Evolutionary conservation across 495 filamentous ascomycete species (phyloP).

Genomic region (Halenospora varia): DNA sequence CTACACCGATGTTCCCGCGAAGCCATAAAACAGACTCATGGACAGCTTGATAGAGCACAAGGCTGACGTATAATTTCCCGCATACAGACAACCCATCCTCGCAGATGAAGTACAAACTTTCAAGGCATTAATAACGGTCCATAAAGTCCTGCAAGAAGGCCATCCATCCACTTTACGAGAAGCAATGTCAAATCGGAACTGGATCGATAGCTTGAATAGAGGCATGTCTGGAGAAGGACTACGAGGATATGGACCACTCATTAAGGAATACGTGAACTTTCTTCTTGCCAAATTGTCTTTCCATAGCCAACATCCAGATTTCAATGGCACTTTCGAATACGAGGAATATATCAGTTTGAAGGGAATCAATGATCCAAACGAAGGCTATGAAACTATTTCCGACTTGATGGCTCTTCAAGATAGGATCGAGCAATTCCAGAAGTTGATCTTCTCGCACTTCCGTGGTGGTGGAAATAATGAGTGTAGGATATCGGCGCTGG

Average conservation of each 20-base stretch:
- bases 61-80: conserved; percentile 1
- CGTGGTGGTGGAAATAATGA: conserved; percentile 88
- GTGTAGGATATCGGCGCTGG: conserved; percentile 89
- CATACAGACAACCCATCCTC: conserved; percentile 78
- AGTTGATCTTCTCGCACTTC: conserved; percentile 96
- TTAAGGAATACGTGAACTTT: conserved; percentile 93
- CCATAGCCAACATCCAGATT: conserved; percentile 94
- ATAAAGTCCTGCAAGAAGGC: conserved; percentile 96
- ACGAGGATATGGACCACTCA: conserved; percentile 86
- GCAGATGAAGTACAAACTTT: conserved; percentile 95
- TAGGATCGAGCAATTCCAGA: conserved; percentile 97
- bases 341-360: conserved; percentile 99
- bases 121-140: conserved; percentile 87
- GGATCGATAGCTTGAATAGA: conserved; percentile 89
- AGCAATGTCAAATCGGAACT: conserved; percentile 80
- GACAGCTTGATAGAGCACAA: neutral
- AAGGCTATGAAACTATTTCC: conserved; percentile 96
- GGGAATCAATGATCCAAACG: conserved; percentile 96
- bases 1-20: neutral
- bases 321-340: conserved; percentile 98
- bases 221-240: conserved; percentile 82
- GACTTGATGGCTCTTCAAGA: conserved; percentile 97
- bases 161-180: conserved; percentile 84
- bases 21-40: neutral
- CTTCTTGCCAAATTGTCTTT: conserved; percentile 89